Conservation (phyloP, 2,329 filamentous ascomycete species). For the Blumeria hordei region DNA sequence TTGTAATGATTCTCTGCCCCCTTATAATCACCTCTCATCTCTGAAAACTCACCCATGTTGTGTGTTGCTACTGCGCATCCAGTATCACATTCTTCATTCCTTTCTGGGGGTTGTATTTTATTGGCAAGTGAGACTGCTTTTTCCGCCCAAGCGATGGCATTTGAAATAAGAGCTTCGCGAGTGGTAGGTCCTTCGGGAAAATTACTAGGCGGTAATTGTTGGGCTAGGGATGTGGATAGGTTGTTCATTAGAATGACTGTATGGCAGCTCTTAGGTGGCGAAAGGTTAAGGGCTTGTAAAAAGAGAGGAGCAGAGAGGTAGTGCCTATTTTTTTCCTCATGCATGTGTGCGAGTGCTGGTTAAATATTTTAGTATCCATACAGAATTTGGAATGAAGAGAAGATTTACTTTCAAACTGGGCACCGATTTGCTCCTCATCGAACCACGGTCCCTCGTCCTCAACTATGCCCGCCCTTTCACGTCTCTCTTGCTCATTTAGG, state of each 20-base stretch:
- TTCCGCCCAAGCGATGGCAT: slow-evolving; percentile 53
- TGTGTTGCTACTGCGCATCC: slow-evolving; percentile 67
- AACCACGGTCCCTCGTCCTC: slow-evolving; percentile 53
- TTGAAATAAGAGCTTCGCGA: slow-evolving; percentile 36
- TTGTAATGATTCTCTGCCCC: slow-evolving; percentile 45
- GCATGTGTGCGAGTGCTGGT: slow-evolving; percentile 45
- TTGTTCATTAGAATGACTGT: slow-evolving; percentile 74
- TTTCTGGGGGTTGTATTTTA: slow-evolving; percentile 37
- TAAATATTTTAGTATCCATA: slow-evolving; percentile 15
- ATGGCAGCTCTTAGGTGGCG: slow-evolving; percentile 42
- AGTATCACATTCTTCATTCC: slow-evolving; percentile 59
- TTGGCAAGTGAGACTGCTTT: slow-evolving; percentile 48
- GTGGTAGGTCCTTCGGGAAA: slow-evolving; percentile 21
- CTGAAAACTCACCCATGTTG: slow-evolving; percentile 65
- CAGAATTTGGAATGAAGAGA: background rate
- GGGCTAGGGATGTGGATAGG: slow-evolving; percentile 46
- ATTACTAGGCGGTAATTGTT: slow-evolving; percentile 16
- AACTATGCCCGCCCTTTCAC: slow-evolving; percentile 36
- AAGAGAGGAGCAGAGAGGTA: slow-evolving; percentile 70
- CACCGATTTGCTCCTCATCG: slow-evolving; percentile 46
- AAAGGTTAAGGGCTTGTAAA: slow-evolving; percentile 56
- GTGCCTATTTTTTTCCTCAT: slow-evolving; percentile 48
- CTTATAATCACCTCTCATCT: slow-evolving; percentile 40
- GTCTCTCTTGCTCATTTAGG: slow-evolving; percentile 41
- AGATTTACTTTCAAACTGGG: background rate